Evolutionary conservation across 1,284 basidiomycete species (phyloP).

Genomic region (Acaromyces ingoldii): DNA sequence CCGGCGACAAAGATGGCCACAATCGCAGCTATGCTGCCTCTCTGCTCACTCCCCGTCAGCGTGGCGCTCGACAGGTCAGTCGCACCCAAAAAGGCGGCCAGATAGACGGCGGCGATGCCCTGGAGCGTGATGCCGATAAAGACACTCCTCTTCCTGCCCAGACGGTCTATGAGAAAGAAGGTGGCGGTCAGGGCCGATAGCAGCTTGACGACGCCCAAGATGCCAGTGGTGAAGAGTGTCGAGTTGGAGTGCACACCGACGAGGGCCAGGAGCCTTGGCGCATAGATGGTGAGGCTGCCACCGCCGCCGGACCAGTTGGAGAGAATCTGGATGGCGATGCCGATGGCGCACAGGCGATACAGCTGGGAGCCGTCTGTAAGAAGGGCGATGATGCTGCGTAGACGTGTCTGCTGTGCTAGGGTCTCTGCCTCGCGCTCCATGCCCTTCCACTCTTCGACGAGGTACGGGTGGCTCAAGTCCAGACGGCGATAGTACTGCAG

Average conservation of each 20-base stretch:
- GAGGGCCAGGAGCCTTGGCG: slow-evolving; percentile 18
- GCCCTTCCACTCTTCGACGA: too few relatives aligned
- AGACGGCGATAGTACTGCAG: slow-evolving; percentile 63
- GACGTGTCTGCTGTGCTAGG: too few relatives aligned
- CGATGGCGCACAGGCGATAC: neutral
- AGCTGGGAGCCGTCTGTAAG: neutral
- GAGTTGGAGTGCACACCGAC: slow-evolving; percentile 17
- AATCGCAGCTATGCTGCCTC: too few relatives aligned
- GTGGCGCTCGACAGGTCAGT: too few relatives aligned
- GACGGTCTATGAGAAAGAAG: slow-evolving; percentile 29
- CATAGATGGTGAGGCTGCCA: too few relatives aligned
- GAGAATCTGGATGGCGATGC: neutral
- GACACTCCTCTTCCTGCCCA: slow-evolving; percentile 23
- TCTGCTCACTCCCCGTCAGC: too few relatives aligned
- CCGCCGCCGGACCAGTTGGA: too few relatives aligned
- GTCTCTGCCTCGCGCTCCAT: too few relatives aligned
- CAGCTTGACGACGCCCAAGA: slow-evolving; percentile 31
- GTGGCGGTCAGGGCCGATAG: slow-evolving; percentile 24
- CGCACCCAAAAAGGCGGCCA: too few relatives aligned
- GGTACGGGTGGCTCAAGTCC: slow-evolving; percentile 19
- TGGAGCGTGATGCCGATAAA: slow-evolving; percentile 22
- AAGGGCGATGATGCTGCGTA: too few relatives aligned
- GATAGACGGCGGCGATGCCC: slow-evolving; percentile 8
- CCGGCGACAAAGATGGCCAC: slow-evolving; percentile 29
- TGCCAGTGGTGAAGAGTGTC: slow-evolving; percentile 23